Conservation (phyloP, 164 flowering plant species). For the Stephania yunnanensis region DNA sequence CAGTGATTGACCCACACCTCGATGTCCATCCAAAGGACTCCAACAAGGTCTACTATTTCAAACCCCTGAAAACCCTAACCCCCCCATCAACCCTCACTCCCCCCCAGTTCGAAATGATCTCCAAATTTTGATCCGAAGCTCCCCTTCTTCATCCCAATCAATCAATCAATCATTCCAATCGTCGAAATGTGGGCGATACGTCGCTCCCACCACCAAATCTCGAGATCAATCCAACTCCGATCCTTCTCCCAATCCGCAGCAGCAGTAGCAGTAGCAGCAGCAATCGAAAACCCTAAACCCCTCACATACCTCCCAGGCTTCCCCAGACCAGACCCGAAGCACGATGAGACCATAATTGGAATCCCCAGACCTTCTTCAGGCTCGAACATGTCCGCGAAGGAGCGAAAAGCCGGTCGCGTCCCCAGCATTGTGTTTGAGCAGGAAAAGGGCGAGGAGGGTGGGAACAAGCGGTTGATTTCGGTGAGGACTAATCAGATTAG, state of each 20-base stretch:
- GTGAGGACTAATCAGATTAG: conserved; percentile 68
- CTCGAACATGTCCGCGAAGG: conserved; percentile 45
- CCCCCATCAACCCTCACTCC: no score
- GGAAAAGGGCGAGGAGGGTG: conserved; percentile 86
- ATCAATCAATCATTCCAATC: background rate
- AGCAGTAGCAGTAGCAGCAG: conserved; percentile 35
- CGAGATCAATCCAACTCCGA: conserved; percentile 28
- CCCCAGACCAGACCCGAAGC: conserved; percentile 74
- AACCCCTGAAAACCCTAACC: no score
- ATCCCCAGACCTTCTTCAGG: conserved; percentile 62
- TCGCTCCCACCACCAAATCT: conserved; percentile 6
- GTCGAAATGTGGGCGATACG: conserved; percentile 40
- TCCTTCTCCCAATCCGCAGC: conserved; percentile 42
- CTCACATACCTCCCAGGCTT: conserved; percentile 51
- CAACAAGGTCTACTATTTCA: no score
- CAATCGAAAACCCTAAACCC: conserved; percentile 13
- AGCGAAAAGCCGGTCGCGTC: conserved; percentile 66
- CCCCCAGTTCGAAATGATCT: no score
- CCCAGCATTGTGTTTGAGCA: conserved; percentile 90
- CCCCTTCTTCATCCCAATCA: no score
- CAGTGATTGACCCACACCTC: no score
- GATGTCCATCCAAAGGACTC: no score
- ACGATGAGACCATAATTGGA: conserved; percentile 64
- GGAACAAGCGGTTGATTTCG: conserved; percentile 84
- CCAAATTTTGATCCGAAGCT: no score